phyloP scores from a whole-genome alignment of 164 flowering plant species.

The Magnolia kwangsiensis region DNA sequence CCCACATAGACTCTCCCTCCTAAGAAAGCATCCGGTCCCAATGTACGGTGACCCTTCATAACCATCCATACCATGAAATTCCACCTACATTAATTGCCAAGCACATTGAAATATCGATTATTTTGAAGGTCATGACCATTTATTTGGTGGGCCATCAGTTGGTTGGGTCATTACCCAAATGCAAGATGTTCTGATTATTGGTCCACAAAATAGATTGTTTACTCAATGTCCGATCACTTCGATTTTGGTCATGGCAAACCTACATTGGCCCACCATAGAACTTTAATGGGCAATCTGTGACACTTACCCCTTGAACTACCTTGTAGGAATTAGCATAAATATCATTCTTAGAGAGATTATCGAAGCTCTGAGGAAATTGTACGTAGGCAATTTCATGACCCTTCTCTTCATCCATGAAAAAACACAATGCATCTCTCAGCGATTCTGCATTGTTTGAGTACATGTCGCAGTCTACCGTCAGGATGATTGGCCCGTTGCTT shows the following conservation, averaged over 20 bases:
- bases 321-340: conserved; percentile 9
- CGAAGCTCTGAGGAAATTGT: conserved; percentile 29
- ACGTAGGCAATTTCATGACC: conserved; percentile 30
- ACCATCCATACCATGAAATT: conserved; percentile 23
- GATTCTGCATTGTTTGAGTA: conserved; percentile 30
- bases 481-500: conserved; percentile 26
- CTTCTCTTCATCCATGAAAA: conserved; percentile 32
- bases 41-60: conserved; percentile 28
- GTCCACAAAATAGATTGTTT: neutral
- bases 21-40: conserved; percentile 39
- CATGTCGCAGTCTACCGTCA: conserved; percentile 40
- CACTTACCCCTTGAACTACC: conserved; percentile 13
- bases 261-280: neutral
- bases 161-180: neutral
- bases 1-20: conserved; percentile 28
- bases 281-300: neutral
- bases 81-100: conserved; percentile 15
- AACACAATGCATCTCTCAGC: conserved; percentile 30
- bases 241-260: neutral
- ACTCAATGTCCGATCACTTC: neutral
- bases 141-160: too few species aligned
- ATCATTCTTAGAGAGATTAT: conserved; percentile 24
- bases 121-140: neutral
- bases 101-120: neutral
- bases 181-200: neutral